Conservation (phyloP, 805 yeast species). For the Candida tibetensis region DNA sequence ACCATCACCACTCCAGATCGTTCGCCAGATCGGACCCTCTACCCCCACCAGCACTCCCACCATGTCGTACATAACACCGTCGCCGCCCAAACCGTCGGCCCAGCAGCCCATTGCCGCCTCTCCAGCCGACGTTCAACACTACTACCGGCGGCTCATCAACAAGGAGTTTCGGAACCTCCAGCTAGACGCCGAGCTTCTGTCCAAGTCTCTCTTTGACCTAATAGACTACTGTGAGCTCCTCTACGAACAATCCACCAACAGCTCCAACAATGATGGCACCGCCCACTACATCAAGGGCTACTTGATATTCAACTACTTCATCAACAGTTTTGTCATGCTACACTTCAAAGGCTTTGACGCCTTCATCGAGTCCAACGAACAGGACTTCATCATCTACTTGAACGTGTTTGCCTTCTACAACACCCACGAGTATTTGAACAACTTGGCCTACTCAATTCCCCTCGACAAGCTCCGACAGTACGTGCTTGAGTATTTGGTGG, state of each 20-base stretch:
- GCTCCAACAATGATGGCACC: conserved; percentile 2
- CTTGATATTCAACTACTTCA: conserved; percentile 41
- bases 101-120: neutral
- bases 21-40: no score
- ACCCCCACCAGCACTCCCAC: no score
- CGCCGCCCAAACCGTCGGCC: neutral
- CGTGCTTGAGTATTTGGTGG: conserved; percentile 28
- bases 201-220: conserved; percentile 39
- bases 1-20: no score
- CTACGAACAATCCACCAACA: conserved; percentile 28
- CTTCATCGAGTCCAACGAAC: conserved; percentile 34
- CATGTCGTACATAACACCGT: neutral
- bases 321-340: conserved; percentile 41
- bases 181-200: conserved; percentile 25
- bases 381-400: conserved; percentile 41
- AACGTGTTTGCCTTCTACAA: conserved; percentile 42
- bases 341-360: conserved; percentile 42
- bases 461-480: conserved; percentile 20
- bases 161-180: conserved; percentile 38
- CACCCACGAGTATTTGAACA: conserved; percentile 24
- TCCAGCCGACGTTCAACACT: conserved; percentile 9
- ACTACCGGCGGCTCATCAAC: conserved; percentile 26
- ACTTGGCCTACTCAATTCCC: conserved; percentile 18
- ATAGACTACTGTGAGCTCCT: conserved; percentile 39
- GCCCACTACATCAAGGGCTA: conserved; percentile 33